phyloP scores from a whole-genome alignment of 1,139 yeast genomes.

The Taiozyma sp. region DNA sequence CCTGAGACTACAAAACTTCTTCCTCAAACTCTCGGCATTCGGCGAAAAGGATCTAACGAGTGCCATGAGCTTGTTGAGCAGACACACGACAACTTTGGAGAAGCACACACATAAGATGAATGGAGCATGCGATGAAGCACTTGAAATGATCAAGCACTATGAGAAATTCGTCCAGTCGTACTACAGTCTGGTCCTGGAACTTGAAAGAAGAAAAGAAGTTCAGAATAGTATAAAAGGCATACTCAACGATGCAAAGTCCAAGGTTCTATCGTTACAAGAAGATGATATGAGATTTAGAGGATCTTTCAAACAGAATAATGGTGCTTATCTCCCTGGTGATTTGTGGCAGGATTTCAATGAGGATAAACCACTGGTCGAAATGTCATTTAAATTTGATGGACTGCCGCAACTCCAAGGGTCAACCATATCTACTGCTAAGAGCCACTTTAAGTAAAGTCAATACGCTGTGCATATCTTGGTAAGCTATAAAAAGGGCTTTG shows the following conservation, averaged over 20 bases:
- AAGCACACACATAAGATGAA: constrained; percentile 20
- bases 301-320: constrained; percentile 39
- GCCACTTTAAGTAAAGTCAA: background rate
- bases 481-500: background rate
- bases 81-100: constrained; percentile 24
- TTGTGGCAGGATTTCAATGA: constrained; percentile 42
- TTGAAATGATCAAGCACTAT: constrained; percentile 42
- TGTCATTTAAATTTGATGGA: constrained; percentile 11
- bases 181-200: constrained; percentile 43
- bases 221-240: constrained; percentile 35
- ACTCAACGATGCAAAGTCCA: constrained; percentile 34
- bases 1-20: background rate
- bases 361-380: constrained; percentile 20
- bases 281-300: constrained; percentile 39
- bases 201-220: constrained; percentile 40
- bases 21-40: constrained; percentile 9
- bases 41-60: constrained; percentile 20
- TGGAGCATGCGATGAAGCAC: constrained; percentile 26
- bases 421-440: background rate
- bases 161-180: constrained; percentile 45
- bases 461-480: background rate
- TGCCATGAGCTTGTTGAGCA: constrained; percentile 23
- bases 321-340: constrained; percentile 48
- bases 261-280: constrained; percentile 31
- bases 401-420: constrained; percentile 9